phyloP scores from a whole-genome alignment of 2,329 filamentous ascomycete species.

The Rhynchosporium graminicola region DNA sequence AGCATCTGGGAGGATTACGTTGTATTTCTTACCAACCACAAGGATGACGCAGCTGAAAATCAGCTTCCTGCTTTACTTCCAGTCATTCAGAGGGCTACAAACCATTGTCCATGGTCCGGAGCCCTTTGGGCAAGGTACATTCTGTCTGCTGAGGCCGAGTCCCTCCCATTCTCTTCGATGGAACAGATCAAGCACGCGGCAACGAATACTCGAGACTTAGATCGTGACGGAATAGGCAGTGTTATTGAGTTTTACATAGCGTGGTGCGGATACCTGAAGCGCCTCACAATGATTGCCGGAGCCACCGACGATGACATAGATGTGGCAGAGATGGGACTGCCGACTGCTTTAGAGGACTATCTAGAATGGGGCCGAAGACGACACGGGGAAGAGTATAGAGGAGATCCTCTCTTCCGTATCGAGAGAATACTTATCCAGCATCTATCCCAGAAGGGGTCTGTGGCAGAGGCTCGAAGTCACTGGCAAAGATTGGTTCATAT shows the following conservation, averaged over 20 bases:
- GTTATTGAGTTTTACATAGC: conserved; percentile 89
- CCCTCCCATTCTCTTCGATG: conserved; percentile 75
- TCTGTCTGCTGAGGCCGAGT: conserved; percentile 77
- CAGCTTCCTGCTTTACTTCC: conserved; percentile 58
- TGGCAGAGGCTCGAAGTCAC: conserved; percentile 73
- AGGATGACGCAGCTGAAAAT: conserved; percentile 39
- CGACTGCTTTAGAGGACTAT: conserved; percentile 83
- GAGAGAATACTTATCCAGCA: conserved; percentile 93
- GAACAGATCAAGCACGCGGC: conserved; percentile 90
- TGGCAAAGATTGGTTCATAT: conserved; percentile 72
- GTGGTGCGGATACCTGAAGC: conserved; percentile 92
- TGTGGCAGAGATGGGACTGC: conserved; percentile 85
- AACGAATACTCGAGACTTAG: conserved; percentile 80
- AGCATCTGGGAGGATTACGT: conserved; percentile 78
- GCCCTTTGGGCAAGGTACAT: conserved; percentile 89
- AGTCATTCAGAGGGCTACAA: conserved; percentile 77
- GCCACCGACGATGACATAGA: conserved; percentile 82
- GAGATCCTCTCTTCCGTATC: conserved; percentile 86
- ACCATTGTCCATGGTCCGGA: conserved; percentile 92
- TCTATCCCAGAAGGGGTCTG: conserved; percentile 77
- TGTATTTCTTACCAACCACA: conserved; percentile 34
- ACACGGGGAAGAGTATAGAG: conserved; percentile 74
- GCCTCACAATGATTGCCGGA: conserved; percentile 74
- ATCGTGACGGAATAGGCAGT: conserved; percentile 82
- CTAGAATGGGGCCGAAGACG: conserved; percentile 72